phyloP scores from a whole-genome alignment of 352 stramenopile genomes.

The Detonula confervacea region DNA sequence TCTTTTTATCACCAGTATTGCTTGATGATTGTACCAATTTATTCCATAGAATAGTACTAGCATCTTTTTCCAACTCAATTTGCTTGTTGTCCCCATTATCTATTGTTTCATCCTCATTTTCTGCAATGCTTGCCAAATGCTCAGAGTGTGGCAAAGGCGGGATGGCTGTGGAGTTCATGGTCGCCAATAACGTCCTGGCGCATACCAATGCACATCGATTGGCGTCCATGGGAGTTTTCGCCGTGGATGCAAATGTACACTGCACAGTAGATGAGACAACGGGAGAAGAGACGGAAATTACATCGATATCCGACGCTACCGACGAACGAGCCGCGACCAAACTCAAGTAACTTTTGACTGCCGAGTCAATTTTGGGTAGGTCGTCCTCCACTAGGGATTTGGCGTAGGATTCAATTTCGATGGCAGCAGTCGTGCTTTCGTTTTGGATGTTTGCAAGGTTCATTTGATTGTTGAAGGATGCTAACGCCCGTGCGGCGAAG shows the following conservation, averaged over 20 bases:
- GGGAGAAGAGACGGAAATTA: constrained; percentile 1
- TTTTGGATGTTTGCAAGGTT: background rate
- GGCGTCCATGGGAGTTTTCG: constrained; percentile 3
- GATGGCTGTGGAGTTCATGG: constrained; percentile 47
- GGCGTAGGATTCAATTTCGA: constrained; percentile 19
- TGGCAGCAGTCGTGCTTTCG: background rate
- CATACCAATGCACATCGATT: constrained; percentile 34
- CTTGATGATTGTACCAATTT: constrained; percentile 5
- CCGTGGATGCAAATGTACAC: constrained; percentile 22
- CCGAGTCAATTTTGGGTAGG: constrained; percentile 50
- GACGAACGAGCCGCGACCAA: constrained; percentile 40
- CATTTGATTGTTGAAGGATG: constrained; percentile 36
- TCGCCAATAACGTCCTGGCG: constrained; percentile 29
- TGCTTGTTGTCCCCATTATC: constrained; percentile 2
- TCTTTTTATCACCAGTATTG: constrained; percentile 5
- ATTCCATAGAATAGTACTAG: constrained; percentile 51
- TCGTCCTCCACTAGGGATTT: constrained; percentile 51
- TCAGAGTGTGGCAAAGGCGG: background rate
- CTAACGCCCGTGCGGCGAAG: constrained; percentile 26
- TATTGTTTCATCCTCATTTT: background rate
- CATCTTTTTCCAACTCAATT: constrained; percentile 12
- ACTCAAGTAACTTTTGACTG: constrained; percentile 49
- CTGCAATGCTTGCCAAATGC: background rate
- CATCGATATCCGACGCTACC: constrained; percentile 26
- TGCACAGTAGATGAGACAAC: background rate